Conservation (phyloP, 768 basidiomycete species). For the Thelephora aurantiotincta region DNA sequence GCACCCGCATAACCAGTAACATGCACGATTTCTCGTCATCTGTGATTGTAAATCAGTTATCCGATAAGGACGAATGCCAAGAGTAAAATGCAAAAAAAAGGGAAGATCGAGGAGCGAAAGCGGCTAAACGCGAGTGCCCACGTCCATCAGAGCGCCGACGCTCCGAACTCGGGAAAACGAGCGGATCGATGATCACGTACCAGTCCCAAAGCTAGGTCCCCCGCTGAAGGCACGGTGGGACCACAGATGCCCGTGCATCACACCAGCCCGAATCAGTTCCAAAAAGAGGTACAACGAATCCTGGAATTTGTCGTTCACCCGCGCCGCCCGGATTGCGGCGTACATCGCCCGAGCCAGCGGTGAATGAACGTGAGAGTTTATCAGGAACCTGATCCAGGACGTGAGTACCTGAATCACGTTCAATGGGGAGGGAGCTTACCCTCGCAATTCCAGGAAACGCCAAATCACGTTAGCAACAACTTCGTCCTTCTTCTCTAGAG, state of each 20-base stretch:
- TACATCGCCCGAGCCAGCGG: constrained; percentile 87
- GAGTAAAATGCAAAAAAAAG: too few species aligned
- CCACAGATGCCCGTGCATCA: constrained; percentile 91
- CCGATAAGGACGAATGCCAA: constrained; percentile 10
- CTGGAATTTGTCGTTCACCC: constrained; percentile 96
- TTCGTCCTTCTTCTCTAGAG: constrained; percentile 95
- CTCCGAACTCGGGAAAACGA: background rate
- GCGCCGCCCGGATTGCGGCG: constrained; percentile 58
- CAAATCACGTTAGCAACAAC: constrained; percentile 96
- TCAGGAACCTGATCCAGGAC: constrained; percentile 50
- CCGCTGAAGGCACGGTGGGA: constrained; percentile 81
- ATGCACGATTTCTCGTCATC: constrained; percentile 92
- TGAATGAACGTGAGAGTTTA: constrained; percentile 81
- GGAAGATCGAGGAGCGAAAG: too few species aligned
- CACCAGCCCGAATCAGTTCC: constrained; percentile 91
- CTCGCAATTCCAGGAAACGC: constrained; percentile 92
- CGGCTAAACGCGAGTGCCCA: too few species aligned
- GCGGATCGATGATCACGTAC: constrained; percentile 25
- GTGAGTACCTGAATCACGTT: background rate
- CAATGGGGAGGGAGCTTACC: constrained; percentile 37
- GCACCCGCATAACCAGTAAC: constrained; percentile 90
- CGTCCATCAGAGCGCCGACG: too few species aligned
- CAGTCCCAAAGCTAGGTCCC: constrained; percentile 88
- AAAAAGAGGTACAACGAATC: constrained; percentile 90
- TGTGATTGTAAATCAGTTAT: constrained; percentile 20